A percentile compares a stretch with the other conserved stretches of the same genome.
These are phyloP conservation scores for Gracilaria caudata DNA, from an alignment of 23 red algal genomes.

Conservation along the genomic window DNA sequence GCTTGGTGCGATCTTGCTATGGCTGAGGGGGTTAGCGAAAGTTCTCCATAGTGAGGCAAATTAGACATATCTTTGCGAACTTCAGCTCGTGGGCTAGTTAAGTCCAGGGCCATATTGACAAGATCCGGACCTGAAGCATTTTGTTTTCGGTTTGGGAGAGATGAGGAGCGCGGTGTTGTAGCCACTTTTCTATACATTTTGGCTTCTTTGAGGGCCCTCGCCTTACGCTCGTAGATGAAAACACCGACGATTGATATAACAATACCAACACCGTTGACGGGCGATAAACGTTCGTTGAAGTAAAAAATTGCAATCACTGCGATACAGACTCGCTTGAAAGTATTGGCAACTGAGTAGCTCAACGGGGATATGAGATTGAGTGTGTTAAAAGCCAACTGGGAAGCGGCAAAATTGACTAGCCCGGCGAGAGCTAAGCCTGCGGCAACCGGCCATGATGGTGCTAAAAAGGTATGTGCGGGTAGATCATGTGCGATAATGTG, in stretches of 20 bases:
- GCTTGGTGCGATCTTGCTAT: slow-evolving; percentile 31
- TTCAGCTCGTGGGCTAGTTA: slow-evolving; percentile 38
- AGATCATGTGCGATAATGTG: slow-evolving; percentile 16
- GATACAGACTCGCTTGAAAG: slow-evolving; percentile 70
- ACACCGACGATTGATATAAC: slow-evolving; percentile 65
- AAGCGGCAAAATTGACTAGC: slow-evolving; percentile 73
- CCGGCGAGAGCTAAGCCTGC: slow-evolving; percentile 53
- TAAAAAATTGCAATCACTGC: slow-evolving; percentile 57
- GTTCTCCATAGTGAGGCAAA: slow-evolving; percentile 32
- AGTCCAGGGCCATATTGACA: slow-evolving; percentile 45
- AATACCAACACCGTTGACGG: slow-evolving; percentile 63
- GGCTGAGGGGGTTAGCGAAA: slow-evolving; percentile 37
- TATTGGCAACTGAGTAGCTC: slow-evolving; percentile 74
- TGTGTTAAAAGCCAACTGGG: slow-evolving; percentile 74
- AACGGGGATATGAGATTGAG: slow-evolving; percentile 68
- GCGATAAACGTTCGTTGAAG: slow-evolving; percentile 61
- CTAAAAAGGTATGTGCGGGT: slow-evolving; percentile 10
- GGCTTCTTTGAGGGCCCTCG: slow-evolving; percentile 37
- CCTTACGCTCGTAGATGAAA: slow-evolving; percentile 69
- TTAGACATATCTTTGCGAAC: slow-evolving; percentile 29
- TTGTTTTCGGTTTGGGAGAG: slow-evolving; percentile 46
- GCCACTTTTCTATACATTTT: slow-evolving; percentile 37
- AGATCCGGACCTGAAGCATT: slow-evolving; percentile 51
- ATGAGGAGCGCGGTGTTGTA: neutral
- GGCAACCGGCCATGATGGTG: slow-evolving; percentile 44